These are phyloP conservation scores for Candida sp. DNA, from an alignment of 1,139 yeast genomes.

Conservation along the genomic window DNA sequence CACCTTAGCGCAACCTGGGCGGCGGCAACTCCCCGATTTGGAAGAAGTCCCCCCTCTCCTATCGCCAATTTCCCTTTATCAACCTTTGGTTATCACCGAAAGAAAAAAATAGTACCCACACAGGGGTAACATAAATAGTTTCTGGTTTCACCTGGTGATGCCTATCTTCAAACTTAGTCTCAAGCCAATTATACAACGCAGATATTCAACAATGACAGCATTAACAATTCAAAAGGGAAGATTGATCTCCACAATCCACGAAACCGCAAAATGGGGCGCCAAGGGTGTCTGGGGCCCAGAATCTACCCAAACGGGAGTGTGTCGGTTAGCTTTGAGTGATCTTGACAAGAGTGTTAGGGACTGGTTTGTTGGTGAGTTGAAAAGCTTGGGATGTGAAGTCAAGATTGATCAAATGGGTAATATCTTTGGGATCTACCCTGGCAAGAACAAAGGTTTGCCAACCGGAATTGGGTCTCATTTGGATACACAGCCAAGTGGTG, in stretches of 20 bases:
- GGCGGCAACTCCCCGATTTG: neutral
- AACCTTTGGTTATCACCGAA: neutral
- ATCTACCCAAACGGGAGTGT: slow-evolving; percentile 61
- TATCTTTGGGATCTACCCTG: slow-evolving; percentile 68
- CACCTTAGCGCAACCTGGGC: neutral
- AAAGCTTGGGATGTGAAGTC: slow-evolving; percentile 57
- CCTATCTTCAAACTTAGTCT: neutral
- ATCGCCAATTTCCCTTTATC: neutral
- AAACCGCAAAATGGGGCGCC: slow-evolving; percentile 67
- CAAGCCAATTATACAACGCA: neutral
- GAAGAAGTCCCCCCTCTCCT: neutral
- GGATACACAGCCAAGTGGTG: slow-evolving; percentile 84
- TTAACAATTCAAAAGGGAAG: slow-evolving; percentile 16
- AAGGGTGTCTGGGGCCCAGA: slow-evolving; percentile 64
- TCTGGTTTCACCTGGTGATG: neutral
- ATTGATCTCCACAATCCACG: slow-evolving; percentile 54
- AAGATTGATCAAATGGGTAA: slow-evolving; percentile 68
- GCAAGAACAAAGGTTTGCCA: slow-evolving; percentile 51
- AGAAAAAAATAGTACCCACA: neutral
- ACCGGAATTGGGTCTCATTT: slow-evolving; percentile 77
- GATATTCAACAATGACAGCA: neutral
- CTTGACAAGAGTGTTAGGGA: slow-evolving; percentile 68
- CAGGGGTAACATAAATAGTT: neutral
- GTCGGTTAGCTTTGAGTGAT: slow-evolving; percentile 64
- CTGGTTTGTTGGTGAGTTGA: slow-evolving; percentile 64